A percentile compares a stretch with the other conserved stretches of the same genome.
Conservation (phyloP, 2,329 filamentous ascomycete species). For the Endocalyx cinctus region DNA sequence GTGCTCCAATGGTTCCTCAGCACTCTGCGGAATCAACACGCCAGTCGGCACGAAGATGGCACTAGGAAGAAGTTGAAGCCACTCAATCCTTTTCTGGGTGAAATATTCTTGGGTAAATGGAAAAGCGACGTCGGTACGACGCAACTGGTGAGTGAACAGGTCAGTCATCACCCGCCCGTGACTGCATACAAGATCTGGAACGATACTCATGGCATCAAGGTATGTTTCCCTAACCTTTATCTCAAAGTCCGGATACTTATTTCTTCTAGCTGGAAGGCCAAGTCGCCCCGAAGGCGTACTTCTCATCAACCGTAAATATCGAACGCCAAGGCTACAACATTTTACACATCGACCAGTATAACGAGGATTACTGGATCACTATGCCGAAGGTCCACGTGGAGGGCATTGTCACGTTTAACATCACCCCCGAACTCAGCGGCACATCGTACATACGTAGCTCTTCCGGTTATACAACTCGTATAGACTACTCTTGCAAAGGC, state of each 20-base stretch:
- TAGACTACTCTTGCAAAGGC: constrained; percentile 89
- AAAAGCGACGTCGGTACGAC: constrained; percentile 77
- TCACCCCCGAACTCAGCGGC: constrained; percentile 87
- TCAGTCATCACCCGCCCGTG: constrained; percentile 88
- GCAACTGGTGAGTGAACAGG: constrained; percentile 87
- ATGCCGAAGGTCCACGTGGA: constrained; percentile 91
- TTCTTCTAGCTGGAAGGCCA: constrained; percentile 67
- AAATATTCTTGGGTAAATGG: constrained; percentile 92
- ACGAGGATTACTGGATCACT: constrained; percentile 71
- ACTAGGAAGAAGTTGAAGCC: constrained; percentile 93
- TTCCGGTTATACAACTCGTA: constrained; percentile 79
- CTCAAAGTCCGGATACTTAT: no score
- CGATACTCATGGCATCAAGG: constrained; percentile 66
- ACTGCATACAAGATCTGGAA: constrained; percentile 95
- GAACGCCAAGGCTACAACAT: constrained; percentile 92
- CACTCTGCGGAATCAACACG: constrained; percentile 83
- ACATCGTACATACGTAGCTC: constrained; percentile 81
- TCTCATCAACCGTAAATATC: constrained; percentile 88
- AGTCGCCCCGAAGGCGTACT: constrained; percentile 94
- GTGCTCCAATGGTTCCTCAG: constrained; percentile 97
- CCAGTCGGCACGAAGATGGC: constrained; percentile 67
- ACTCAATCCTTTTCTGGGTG: constrained; percentile 90
- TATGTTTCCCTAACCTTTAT: constrained; percentile 5
- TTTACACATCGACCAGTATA: constrained; percentile 53
- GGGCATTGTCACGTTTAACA: constrained; percentile 78